Conservation (phyloP, 202 grass and related monocot species). For the Brachypodium distachyon region DNA sequence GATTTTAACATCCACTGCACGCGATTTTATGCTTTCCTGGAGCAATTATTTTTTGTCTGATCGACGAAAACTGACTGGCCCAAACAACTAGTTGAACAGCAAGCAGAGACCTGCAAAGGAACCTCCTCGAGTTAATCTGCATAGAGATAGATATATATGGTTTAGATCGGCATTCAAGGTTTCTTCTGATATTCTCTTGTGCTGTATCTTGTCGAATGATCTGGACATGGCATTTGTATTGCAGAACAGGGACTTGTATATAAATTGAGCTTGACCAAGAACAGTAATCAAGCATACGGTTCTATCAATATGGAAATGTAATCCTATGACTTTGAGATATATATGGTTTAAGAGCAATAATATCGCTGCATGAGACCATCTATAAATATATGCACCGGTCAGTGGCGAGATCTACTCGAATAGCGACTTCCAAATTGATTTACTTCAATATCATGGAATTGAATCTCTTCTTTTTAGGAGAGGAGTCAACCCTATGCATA, state of each 20-base stretch:
- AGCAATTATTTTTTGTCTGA: conserved; percentile 67
- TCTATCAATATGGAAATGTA: no score
- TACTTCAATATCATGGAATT: no score
- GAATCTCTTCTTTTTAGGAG: no score
- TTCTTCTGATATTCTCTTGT: background rate
- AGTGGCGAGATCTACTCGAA: no score
- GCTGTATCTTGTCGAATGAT: background rate
- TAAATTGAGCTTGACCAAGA: background rate
- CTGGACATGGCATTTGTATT: conserved; percentile 11
- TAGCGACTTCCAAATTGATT: no score
- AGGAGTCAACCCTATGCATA: no score
- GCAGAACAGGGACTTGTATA: conserved; percentile 13
- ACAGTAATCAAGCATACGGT: background rate
- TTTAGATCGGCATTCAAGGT: background rate
- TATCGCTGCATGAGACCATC: no score
- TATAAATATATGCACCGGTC: no score
- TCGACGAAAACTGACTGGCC: conserved; percentile 26
- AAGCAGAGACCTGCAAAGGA: background rate
- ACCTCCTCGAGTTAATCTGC: background rate
- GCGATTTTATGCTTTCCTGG: conserved; percentile 84
- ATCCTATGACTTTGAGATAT: no score
- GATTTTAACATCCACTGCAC: conserved; percentile 60
- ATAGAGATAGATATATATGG: background rate
- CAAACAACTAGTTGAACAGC: background rate
- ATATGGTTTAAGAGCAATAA: no score